Evolutionary conservation across 2,329 filamentous ascomycete genomes (phyloP).

Genomic region (Anisogramma anomala): DNA sequence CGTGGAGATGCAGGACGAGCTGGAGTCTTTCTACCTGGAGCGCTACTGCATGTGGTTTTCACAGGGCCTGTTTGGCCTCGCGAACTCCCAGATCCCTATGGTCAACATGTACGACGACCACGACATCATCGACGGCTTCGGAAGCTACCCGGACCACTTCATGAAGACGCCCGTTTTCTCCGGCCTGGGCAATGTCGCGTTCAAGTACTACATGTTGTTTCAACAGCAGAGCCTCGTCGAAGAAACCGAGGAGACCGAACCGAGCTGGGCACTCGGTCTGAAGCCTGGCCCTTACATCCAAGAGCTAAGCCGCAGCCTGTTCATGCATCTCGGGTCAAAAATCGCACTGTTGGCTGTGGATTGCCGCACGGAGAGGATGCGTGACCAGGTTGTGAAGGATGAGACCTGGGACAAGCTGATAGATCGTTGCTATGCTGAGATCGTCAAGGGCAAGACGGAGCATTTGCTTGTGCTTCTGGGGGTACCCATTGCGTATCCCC

Average conservation of each 20-base stretch:
- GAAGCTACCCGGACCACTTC: conserved; percentile 83
- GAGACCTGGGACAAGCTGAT: conserved; percentile 80
- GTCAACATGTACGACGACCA: conserved; percentile 98
- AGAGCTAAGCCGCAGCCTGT: conserved; percentile 73
- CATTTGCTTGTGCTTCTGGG: conserved; percentile 82
- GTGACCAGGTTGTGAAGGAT: conserved; percentile 67
- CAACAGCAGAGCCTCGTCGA: conserved; percentile 82
- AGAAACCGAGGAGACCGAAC: conserved; percentile 73
- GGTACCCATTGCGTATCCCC: conserved; percentile 71
- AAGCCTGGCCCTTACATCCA: conserved; percentile 81
- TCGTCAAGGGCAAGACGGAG: conserved; percentile 72
- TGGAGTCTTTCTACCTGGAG: conserved; percentile 80
- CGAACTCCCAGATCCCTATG: conserved; percentile 92
- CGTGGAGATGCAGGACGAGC: conserved; percentile 70
- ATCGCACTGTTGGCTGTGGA: conserved; percentile 80
- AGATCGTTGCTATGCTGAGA: conserved; percentile 71
- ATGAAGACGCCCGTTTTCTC: conserved; percentile 86
- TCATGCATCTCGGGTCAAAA: conserved; percentile 69
- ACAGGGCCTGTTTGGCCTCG: conserved; percentile 85
- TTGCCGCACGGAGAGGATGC: conserved; percentile 79
- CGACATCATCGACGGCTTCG: conserved; percentile 82
- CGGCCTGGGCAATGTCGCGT: conserved; percentile 80
- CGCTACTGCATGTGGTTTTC: conserved; percentile 94
- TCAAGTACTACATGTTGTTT: conserved; percentile 98
- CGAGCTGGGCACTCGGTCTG: conserved; percentile 78